Base-by-base conservation (phyloP, 768 basidiomycete species). In the Dentipellis sp. region DNA sequence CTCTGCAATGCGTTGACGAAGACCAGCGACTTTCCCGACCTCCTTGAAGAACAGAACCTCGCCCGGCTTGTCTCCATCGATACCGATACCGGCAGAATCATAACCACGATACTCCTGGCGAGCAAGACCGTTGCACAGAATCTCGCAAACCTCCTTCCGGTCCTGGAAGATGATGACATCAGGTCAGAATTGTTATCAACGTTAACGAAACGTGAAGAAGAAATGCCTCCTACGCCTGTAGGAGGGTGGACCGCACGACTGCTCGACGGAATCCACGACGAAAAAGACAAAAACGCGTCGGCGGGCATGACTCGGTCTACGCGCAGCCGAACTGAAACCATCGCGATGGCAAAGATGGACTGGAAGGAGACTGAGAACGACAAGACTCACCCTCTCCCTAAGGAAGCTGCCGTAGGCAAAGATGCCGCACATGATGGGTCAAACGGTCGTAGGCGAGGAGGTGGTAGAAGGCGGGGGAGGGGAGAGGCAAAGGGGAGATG, bases 81-180 rank as follows among this genome's bases (percentile, higher is more conserved):
- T 81, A 57, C 85, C 84, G 46, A 93, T 72, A 64, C 91, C 91
- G 19, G 95, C 97, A 62, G 90, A 93, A 69, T 99, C 97, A 68
- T 99, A 99, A 40, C 97, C 97, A 68, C 97, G 88, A 72, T 99
- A 99, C 70, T 99, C 97, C 63, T 97, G 85, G 58, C 97, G 86
- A 54, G 90, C 84, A 58, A 99, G 88, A 59, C 94, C 97, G 56
- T 85, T 87, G 66, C 84, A 82, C 52, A 99, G 82, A 59, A 94
- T 84, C 65, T 98, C 94, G 59, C 95, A 84, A 61, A 98, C 79
- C 65, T 91, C 87, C 69, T 89, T 51, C 38, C 53, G 48, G 36
- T 52, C 42, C 57, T 63, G 35, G 36, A 5, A 4, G 22, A 29
- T 1, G 29, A 29, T 29, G 29, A 29, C 29, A 29, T 29, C 29